Conservation (phyloP, 1,139 yeast species). For the Pichia sp. region DNA sequence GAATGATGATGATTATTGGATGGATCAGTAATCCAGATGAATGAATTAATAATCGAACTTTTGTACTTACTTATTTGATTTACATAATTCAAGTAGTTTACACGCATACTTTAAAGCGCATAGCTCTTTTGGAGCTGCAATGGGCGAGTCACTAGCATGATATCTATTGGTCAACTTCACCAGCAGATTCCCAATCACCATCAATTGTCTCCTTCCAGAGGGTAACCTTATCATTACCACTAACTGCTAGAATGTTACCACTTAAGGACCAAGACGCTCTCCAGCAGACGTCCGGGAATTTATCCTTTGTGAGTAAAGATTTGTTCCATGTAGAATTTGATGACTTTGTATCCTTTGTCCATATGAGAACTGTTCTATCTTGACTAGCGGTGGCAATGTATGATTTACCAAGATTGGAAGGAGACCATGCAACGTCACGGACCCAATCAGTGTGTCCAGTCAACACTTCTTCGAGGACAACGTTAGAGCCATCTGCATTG, state of each 20-base stretch:
- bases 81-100: too few species aligned
- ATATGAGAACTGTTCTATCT: slow-evolving; percentile 88
- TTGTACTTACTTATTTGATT: neutral
- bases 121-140: too few species aligned
- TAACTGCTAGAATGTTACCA: slow-evolving; percentile 91
- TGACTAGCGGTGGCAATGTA: slow-evolving; percentile 98
- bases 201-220: slow-evolving; percentile 93
- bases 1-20: slow-evolving; percentile 5
- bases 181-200: slow-evolving; percentile 96
- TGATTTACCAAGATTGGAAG: slow-evolving; percentile 76
- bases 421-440: slow-evolving; percentile 98
- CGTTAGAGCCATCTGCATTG: slow-evolving; percentile 49
- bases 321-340: slow-evolving; percentile 59
- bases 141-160: too few species aligned
- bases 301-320: slow-evolving; percentile 64
- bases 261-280: slow-evolving; percentile 96
- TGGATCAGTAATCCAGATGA: slow-evolving; percentile 5
- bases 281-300: slow-evolving; percentile 97
- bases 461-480: slow-evolving; percentile 66
- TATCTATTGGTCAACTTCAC: slow-evolving; percentile 73
- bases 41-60: too few species aligned
- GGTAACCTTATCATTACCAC: slow-evolving; percentile 94
- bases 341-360: slow-evolving; percentile 63
- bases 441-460: slow-evolving; percentile 98
- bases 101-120: too few species aligned